Percentiles rank a stretch among this genome's conserved stretches.
Conservation (phyloP, 371 early-diverging fungal genomes). For the Phascolomyces articulosus region DNA sequence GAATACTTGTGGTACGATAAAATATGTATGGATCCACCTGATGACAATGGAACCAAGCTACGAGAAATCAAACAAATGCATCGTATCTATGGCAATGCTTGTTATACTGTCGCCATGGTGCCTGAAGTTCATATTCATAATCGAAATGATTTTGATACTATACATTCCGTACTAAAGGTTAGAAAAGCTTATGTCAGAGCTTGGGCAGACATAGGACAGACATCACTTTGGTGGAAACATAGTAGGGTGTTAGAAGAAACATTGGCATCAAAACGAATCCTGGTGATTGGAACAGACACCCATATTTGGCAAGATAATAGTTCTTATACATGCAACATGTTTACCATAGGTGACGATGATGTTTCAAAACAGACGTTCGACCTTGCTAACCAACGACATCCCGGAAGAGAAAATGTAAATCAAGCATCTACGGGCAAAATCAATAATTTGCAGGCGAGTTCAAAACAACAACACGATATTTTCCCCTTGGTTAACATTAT, state of each 20-base stretch:
- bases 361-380: background rate
- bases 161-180: too few relatives aligned
- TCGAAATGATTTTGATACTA: background rate
- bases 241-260: background rate
- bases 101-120: background rate
- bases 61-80: background rate
- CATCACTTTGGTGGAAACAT: background rate
- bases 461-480: background rate
- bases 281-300: background rate
- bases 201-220: too few relatives aligned
- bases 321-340: background rate
- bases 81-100: background rate
- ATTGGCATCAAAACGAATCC: background rate
- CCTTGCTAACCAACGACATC: background rate
- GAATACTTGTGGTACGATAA: slow-evolving; percentile 5
- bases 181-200: too few relatives aligned
- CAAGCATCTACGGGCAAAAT: background rate
- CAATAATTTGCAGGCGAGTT: background rate
- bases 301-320: background rate
- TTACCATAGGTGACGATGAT: background rate
- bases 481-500: background rate
- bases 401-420: background rate
- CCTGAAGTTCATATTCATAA: background rate
- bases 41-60: background rate
- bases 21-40: background rate